Evolutionary conservation across 164 flowering plant species (phyloP).

Genomic region (Nymphaea colorata): DNA sequence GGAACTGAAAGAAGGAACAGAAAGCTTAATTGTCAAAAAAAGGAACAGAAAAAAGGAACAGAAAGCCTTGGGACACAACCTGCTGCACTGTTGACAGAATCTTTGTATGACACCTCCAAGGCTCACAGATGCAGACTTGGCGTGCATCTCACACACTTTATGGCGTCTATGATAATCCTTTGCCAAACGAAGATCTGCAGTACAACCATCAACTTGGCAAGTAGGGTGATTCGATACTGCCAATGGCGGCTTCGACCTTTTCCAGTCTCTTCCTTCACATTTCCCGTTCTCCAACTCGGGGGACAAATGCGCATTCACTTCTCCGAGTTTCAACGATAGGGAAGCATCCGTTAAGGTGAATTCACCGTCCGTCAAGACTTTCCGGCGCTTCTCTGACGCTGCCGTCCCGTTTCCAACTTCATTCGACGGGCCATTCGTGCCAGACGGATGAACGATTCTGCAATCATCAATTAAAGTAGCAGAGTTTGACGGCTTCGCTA

Average conservation of each 20-base stretch:
- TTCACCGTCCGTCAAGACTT: slow-evolving; percentile 24
- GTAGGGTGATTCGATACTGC: slow-evolving; percentile 22
- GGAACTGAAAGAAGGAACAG: neutral
- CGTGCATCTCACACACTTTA: slow-evolving; percentile 54
- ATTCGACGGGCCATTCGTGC: slow-evolving; percentile 11
- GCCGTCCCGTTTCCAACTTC: slow-evolving; percentile 11
- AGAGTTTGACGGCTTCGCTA: slow-evolving; percentile 26
- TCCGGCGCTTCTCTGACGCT: slow-evolving; percentile 28
- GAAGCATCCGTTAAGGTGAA: slow-evolving; percentile 15
- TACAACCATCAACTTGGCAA: slow-evolving; percentile 54
- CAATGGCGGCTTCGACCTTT: slow-evolving; percentile 26
- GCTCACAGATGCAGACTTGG: slow-evolving; percentile 34
- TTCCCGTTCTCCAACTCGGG: slow-evolving; percentile 15
- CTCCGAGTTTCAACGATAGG: slow-evolving; percentile 37
- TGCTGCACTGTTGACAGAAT: slow-evolving; percentile 61
- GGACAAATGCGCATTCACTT: slow-evolving; percentile 5
- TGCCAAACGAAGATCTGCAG: slow-evolving; percentile 33
- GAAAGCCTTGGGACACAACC: slow-evolving; percentile 16
- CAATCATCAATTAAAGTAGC: slow-evolving; percentile 8
- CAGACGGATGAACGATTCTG: slow-evolving; percentile 8
- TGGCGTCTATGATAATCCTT: slow-evolving; percentile 56
- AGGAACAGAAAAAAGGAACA: neutral
- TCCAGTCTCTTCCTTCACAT: slow-evolving; percentile 25
- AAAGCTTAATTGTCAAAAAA: neutral
- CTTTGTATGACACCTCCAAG: slow-evolving; percentile 40